phyloP scores from a whole-genome alignment of 768 basidiomycete species.

The Pleurotus djamor region DNA sequence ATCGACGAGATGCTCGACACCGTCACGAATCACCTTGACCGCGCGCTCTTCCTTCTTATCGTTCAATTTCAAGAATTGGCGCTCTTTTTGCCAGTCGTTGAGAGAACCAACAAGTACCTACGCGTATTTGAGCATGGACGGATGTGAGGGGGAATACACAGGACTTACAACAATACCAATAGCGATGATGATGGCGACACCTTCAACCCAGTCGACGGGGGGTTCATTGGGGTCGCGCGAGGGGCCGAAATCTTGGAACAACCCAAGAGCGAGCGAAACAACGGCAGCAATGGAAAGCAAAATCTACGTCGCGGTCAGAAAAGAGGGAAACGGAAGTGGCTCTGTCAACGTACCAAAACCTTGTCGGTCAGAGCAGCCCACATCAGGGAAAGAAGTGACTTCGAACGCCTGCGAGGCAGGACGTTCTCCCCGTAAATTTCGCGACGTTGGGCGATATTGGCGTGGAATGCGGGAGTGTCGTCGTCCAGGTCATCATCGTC shows the following conservation, averaged over 20 bases:
- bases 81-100: slow-evolving; percentile 99
- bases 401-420: slow-evolving; percentile 67
- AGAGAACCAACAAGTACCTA: slow-evolving; percentile 89
- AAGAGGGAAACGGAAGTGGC: slow-evolving; percentile 5
- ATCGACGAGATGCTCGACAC: slow-evolving; percentile 69
- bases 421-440: slow-evolving; percentile 76
- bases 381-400: slow-evolving; percentile 74
- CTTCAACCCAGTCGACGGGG: slow-evolving; percentile 97
- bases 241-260: slow-evolving; percentile 91
- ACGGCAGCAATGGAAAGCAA: slow-evolving; percentile 90
- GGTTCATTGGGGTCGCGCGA: slow-evolving; percentile 57
- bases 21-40: slow-evolving; percentile 79
- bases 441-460: slow-evolving; percentile 57
- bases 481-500: slow-evolving; percentile 16
- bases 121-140: no score
- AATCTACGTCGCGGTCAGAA: slow-evolving; percentile 45
- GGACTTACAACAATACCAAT: slow-evolving; percentile 67
- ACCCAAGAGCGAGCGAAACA: slow-evolving; percentile 88
- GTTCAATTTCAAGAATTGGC: slow-evolving; percentile 90
- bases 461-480: slow-evolving; percentile 28
- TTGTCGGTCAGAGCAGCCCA: slow-evolving; percentile 89
- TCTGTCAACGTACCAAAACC: slow-evolving; percentile 61
- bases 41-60: slow-evolving; percentile 94
- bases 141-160: neutral
- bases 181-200: slow-evolving; percentile 78